phyloP scores from a whole-genome alignment of 73 alveolate species.

The Tetrahymena borealis region DNA sequence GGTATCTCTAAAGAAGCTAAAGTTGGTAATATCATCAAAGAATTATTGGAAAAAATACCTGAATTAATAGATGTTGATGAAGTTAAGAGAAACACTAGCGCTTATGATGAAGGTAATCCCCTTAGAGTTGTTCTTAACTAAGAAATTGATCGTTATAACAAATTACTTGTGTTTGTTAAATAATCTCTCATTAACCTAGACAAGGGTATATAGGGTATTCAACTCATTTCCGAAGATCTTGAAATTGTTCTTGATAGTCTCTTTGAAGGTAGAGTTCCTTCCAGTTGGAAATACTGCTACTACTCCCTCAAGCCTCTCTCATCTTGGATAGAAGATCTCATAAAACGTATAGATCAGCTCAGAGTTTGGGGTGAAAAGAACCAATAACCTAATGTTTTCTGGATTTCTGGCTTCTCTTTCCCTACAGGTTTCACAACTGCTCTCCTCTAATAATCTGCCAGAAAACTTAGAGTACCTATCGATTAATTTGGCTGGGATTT shows the following conservation, averaged over 20 bases:
- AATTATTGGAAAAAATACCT: conserved; percentile 83
- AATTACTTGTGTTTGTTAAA: conserved; percentile 70
- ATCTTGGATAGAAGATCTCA: conserved; percentile 94
- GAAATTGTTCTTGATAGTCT: conserved; percentile 89
- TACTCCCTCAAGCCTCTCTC: conserved; percentile 96
- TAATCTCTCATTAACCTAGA: conserved; percentile 78
- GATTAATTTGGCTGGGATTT: conserved; percentile 81
- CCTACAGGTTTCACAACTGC: conserved; percentile 99
- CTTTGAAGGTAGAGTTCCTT: conserved; percentile 89
- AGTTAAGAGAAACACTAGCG: conserved; percentile 78
- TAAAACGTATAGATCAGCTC: conserved; percentile 87
- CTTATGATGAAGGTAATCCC: conserved; percentile 85
- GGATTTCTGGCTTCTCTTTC: conserved; percentile 96
- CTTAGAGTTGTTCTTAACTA: conserved; percentile 92
- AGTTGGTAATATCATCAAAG: conserved; percentile 71
- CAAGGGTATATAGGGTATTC: conserved; percentile 96
- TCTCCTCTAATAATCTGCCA: conserved; percentile 86
- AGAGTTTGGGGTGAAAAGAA: conserved; percentile 93
- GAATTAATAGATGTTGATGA: conserved; percentile 85
- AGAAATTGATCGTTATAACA: conserved; percentile 96
- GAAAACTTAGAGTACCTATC: conserved; percentile 82
- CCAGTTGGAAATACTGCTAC: conserved; percentile 82
- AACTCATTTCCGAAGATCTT: conserved; percentile 94
- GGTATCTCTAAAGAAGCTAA: conserved; percentile 81
- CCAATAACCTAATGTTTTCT: conserved; percentile 79